phyloP scores from a whole-genome alignment of 768 basidiomycete genomes.

The Agaricus subrufescens region DNA sequence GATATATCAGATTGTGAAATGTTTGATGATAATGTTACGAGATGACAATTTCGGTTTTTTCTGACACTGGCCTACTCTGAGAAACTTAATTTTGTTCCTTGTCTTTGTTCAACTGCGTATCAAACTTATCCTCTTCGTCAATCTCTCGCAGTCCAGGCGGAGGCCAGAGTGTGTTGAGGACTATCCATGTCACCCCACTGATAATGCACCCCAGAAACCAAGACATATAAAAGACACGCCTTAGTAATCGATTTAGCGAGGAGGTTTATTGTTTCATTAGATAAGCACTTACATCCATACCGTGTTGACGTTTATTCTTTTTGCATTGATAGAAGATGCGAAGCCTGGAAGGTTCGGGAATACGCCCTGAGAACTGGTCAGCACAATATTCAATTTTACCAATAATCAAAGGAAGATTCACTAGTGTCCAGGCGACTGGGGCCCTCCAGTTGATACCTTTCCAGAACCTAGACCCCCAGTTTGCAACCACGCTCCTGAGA shows the following conservation, averaged over 20 bases:
- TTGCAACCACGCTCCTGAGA: too few relatives aligned
- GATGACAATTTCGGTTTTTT: neutral
- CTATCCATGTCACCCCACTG: conserved; percentile 18
- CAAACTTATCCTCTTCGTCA: conserved; percentile 9
- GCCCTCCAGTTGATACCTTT: conserved; percentile 18
- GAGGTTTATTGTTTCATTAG: neutral
- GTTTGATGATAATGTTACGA: neutral
- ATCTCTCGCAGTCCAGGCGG: conserved; percentile 19
- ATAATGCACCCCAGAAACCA: conserved; percentile 20
- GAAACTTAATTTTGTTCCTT: neutral
- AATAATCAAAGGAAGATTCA: conserved; percentile 1
- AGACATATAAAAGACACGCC: conserved; percentile 22
- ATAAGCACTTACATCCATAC: conserved; percentile 19
- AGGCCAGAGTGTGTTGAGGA: conserved; percentile 18
- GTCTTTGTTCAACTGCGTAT: too few relatives aligned
- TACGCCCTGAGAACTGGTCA: conserved; percentile 16
- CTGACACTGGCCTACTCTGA: too few relatives aligned
- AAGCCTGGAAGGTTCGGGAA: conserved; percentile 27
- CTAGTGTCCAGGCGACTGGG: conserved; percentile 22
- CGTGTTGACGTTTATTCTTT: conserved; percentile 12
- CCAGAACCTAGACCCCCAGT: conserved; percentile 8
- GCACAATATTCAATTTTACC: neutral
- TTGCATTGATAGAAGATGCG: conserved; percentile 15
- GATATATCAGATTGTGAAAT: neutral
- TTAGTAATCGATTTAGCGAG: neutral